These are phyloP conservation scores for Tardiomyces depauwii DNA, from an alignment of 1,139 yeast species.

Conservation along the genomic window DNA sequence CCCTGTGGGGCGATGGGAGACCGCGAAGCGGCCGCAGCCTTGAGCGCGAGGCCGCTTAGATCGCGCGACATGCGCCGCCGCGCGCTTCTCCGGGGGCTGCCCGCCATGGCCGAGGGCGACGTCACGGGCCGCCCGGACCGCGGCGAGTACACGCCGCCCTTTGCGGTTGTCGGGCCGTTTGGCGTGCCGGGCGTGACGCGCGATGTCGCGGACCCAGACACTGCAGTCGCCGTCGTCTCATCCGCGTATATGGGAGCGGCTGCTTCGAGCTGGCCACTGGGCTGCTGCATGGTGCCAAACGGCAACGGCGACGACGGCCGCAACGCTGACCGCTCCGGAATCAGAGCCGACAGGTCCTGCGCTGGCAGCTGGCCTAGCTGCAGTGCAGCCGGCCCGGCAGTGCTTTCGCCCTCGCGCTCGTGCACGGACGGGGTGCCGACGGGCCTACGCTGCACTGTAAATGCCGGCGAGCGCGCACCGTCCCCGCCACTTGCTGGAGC, in stretches of 20 bases:
- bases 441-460: neutral
- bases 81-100: neutral
- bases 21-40: neutral
- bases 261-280: neutral
- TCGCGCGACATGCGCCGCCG: neutral
- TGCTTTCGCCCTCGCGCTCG: neutral
- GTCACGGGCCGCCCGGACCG: neutral
- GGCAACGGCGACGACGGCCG: constrained; percentile 11
- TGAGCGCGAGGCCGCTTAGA: neutral
- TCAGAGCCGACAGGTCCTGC: neutral
- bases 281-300: neutral
- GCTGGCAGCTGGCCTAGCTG: neutral
- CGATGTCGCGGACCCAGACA: neutral
- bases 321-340: constrained; percentile 13
- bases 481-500: neutral
- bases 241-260: neutral
- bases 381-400: neutral
- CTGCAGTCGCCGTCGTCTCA: neutral
- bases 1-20: neutral
- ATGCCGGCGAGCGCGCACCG: too few species aligned
- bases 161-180: neutral
- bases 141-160: neutral
- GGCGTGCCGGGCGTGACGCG: neutral
- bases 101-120: neutral
- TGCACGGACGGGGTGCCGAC: neutral